Conservation (phyloP, 768 basidiomycete species). For the Boletus rubescentipes region DNA sequence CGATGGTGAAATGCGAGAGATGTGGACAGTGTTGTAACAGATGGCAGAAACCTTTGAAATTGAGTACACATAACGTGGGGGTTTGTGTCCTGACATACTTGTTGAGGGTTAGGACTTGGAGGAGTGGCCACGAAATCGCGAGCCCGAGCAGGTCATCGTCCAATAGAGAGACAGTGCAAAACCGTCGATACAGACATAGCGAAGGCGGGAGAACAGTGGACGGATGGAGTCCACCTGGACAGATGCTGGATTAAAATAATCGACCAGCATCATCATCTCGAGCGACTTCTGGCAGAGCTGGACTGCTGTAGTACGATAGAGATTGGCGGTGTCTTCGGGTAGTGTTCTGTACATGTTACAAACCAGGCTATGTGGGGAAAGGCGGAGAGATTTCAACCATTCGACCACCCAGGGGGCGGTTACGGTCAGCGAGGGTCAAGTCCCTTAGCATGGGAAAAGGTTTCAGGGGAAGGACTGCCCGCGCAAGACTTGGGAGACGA, state of each 20-base stretch:
- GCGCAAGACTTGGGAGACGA: too few relatives aligned
- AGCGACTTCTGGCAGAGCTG: background rate
- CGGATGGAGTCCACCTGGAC: background rate
- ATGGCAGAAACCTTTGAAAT: background rate
- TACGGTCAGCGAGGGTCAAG: background rate
- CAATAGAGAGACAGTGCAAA: too few relatives aligned
- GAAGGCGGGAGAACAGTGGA: background rate
- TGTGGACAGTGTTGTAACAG: background rate
- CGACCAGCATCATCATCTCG: background rate
- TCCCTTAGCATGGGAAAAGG: background rate
- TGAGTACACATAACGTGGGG: background rate
- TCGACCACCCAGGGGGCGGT: background rate
- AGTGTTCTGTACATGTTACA: too few relatives aligned
- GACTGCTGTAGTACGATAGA: too few relatives aligned
- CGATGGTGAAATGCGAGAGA: background rate
- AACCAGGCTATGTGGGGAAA: background rate
- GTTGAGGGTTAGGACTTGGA: background rate
- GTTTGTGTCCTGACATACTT: too few relatives aligned
- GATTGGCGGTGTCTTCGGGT: too few relatives aligned
- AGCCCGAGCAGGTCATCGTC: background rate
- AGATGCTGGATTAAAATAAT: background rate
- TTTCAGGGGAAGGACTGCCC: too few relatives aligned
- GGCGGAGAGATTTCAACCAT: background rate
- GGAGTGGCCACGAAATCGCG: background rate
- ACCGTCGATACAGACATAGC: background rate